These are phyloP conservation scores for Porcisia deanei DNA, from an alignment of 208 protist species.

Conservation along the genomic window DNA sequence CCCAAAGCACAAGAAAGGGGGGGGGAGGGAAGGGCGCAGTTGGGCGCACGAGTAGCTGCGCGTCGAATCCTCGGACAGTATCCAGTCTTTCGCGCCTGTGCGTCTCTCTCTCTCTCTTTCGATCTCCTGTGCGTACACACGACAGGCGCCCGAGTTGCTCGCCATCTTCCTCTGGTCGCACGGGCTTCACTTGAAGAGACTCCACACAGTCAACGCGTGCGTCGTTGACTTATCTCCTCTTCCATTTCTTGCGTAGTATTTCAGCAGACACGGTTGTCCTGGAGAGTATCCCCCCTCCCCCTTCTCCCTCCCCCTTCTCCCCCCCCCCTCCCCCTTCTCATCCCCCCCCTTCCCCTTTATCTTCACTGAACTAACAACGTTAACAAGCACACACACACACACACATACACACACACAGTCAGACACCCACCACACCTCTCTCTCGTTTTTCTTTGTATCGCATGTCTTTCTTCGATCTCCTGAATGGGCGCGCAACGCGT, in stretches of 20 bases:
- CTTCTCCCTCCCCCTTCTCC: background rate
- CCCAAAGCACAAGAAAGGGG: no score
- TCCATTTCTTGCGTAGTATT: background rate
- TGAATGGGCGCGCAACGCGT: slow-evolving; percentile 77
- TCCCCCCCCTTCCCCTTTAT: background rate
- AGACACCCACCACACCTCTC: background rate
- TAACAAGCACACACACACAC: background rate
- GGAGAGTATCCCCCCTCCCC: background rate
- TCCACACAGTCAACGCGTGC: no score
- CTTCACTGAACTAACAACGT: no score
- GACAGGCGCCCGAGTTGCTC: no score
- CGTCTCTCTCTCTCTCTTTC: background rate
- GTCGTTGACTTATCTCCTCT: background rate
- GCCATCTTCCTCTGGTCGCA: no score
- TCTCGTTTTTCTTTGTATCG: slow-evolving; percentile 4
- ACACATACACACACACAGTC: background rate
- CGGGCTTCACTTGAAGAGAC: no score
- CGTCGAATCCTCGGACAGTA: background rate
- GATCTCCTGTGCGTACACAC: no score
- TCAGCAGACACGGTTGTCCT: no score
- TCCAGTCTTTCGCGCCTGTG: background rate
- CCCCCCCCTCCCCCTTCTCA: slow-evolving; percentile 2
- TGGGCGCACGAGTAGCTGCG: background rate
- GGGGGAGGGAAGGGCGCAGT: no score
- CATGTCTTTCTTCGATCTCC: slow-evolving; percentile 78